Conservation (phyloP, 2,329 filamentous ascomycete genomes). For the Aspergillus sp. region DNA sequence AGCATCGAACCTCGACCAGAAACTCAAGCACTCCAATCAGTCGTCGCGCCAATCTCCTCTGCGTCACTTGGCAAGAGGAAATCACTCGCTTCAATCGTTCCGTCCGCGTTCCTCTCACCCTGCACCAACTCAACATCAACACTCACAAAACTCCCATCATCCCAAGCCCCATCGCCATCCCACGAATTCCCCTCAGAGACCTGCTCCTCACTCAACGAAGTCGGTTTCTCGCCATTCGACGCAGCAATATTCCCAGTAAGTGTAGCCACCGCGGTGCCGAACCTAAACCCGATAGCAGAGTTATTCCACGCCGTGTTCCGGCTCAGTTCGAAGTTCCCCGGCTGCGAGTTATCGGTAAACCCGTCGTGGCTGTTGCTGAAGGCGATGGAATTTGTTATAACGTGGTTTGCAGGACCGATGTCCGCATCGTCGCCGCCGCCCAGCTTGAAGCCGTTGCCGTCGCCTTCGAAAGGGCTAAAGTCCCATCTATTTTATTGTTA, state of each 20-base stretch:
- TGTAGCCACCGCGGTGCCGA: slow-evolving; percentile 14
- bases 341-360: slow-evolving; percentile 21
- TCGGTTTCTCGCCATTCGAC: slow-evolving; percentile 14
- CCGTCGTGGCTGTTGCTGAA: slow-evolving; percentile 18
- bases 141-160: slow-evolving; percentile 15
- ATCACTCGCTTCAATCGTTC: slow-evolving; percentile 13
- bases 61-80: slow-evolving; percentile 16
- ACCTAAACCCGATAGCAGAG: slow-evolving; percentile 14
- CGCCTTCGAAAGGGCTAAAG: slow-evolving; percentile 20
- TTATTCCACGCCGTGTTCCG: slow-evolving; percentile 21
- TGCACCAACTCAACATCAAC: slow-evolving; percentile 16
- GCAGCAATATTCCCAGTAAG: slow-evolving; percentile 15
- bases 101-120: slow-evolving; percentile 11
- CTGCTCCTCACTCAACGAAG: slow-evolving; percentile 11
- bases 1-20: no score
- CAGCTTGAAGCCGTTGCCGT: slow-evolving; percentile 22
- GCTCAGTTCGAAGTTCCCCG: slow-evolving; percentile 14
- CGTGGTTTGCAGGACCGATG: slow-evolving; percentile 17
- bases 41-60: slow-evolving; percentile 16
- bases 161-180: slow-evolving; percentile 11
- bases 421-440: slow-evolving; percentile 18
- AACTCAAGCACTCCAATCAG: slow-evolving; percentile 9
- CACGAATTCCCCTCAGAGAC: slow-evolving; percentile 16
- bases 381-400: slow-evolving; percentile 17
- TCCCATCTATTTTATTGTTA: slow-evolving; percentile 12